These are phyloP conservation scores for Coniochaeta sp. DNA, from an alignment of 2,329 filamentous ascomycete genomes.

Conservation along the genomic window DNA sequence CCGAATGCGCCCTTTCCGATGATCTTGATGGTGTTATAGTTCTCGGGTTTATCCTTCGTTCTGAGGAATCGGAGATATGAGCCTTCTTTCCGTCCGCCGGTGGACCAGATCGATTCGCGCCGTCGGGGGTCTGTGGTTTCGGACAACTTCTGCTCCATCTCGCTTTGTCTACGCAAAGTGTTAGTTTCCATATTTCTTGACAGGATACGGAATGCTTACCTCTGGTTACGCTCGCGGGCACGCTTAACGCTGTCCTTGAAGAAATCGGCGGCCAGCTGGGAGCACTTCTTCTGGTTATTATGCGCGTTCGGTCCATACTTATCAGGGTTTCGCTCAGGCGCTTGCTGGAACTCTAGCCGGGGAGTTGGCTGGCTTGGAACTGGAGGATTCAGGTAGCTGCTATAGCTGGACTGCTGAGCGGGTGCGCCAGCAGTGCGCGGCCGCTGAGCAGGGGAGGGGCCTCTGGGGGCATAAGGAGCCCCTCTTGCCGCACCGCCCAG, in stretches of 20 bases:
- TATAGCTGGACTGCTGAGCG: constrained; percentile 54
- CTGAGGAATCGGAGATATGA: constrained; percentile 90
- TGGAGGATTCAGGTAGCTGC: constrained; percentile 60
- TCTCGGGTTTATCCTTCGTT: constrained; percentile 86
- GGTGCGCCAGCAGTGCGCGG: constrained; percentile 75
- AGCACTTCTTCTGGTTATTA: constrained; percentile 65
- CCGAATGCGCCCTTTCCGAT: constrained; percentile 99
- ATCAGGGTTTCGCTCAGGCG: constrained; percentile 81
- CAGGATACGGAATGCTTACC: constrained; percentile 46
- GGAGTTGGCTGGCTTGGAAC: constrained; percentile 41
- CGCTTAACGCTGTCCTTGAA: constrained; percentile 98
- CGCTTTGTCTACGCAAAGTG: constrained; percentile 61
- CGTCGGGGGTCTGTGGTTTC: constrained; percentile 68
- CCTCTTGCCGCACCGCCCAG: constrained; percentile 65
- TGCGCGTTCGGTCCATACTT: constrained; percentile 59
- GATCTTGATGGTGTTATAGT: constrained; percentile 94
- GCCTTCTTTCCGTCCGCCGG: constrained; percentile 79
- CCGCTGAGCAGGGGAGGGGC: constrained; percentile 62
- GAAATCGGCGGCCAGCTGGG: constrained; percentile 73
- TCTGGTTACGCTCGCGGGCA: constrained; percentile 88
- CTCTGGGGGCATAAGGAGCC: constrained; percentile 61
- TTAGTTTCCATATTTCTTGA: neutral
- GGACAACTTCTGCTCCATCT: constrained; percentile 78
- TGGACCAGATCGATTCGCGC: constrained; percentile 79
- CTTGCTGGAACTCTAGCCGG: constrained; percentile 64